Evolutionary conservation across 805 yeast species (phyloP).

Genomic region (Cyberlindnera mrakii): DNA sequence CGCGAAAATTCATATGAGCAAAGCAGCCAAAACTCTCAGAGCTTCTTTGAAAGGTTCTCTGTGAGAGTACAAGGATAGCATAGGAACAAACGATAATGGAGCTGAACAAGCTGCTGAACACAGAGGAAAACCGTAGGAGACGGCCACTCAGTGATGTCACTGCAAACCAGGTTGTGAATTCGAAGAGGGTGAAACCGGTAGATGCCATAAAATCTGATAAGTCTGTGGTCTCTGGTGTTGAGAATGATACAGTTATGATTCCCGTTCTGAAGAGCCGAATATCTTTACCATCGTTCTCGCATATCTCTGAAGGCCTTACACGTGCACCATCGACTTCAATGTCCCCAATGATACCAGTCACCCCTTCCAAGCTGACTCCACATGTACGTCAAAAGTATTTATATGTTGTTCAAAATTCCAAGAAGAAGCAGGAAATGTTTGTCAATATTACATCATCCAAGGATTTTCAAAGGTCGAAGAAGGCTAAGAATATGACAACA

Average conservation of each 20-base stretch:
- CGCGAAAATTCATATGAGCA: too few relatives aligned
- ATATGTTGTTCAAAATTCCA: conserved; percentile 7
- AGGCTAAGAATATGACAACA: neutral
- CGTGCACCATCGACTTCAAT: neutral
- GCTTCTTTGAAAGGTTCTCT: too few relatives aligned
- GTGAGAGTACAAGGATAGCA: neutral
- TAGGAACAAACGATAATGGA: conserved; percentile 4
- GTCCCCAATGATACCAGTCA: neutral
- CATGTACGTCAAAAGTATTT: conserved; percentile 1
- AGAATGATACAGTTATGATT: neutral
- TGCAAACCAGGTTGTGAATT: conserved; percentile 1
- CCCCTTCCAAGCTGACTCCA: conserved; percentile 1
- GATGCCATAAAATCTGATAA: neutral
- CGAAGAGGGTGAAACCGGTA: conserved; percentile 5
- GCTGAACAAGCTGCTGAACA: conserved; percentile 9
- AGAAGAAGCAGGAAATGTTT: conserved; percentile 8
- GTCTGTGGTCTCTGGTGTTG: neutral
- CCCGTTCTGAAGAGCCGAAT: conserved; percentile 3
- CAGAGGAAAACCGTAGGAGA: conserved; percentile 8
- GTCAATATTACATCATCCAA: conserved; percentile 8
- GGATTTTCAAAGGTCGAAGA: conserved; percentile 7
- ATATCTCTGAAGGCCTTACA: neutral
- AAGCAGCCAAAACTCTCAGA: too few relatives aligned
- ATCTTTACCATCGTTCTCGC: conserved; percentile 10
- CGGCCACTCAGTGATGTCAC: conserved; percentile 8